Base-by-base conservation (phyloP, 495 filamentous ascomycete genomes). In the Tuber borchii region DNA sequence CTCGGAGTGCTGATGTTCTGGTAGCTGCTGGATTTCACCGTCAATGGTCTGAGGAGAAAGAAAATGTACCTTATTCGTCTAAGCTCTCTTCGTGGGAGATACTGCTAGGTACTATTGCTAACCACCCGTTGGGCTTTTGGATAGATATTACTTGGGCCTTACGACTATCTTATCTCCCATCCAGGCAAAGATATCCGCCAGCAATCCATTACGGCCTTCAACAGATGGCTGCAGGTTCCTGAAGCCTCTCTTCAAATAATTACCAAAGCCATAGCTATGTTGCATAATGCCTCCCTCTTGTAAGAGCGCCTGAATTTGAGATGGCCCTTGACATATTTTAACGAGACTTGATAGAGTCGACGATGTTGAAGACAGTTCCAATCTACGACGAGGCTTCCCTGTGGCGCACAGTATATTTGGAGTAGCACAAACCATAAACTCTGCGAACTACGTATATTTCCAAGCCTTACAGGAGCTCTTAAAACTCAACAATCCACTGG, bases 371-470 rank as follows among this genome's bases (percentile, higher is more conserved):
- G 93, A 99, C 85, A 90, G 86, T 72, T 96, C 93, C 8, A 79
- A 90, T 70, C 90, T 99, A 39, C 90, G 95, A 34, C 90, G 95
- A 76, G 96, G 95, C 40, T 87, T 94, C 46, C 95, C 95, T 14
- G 95, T 97, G 46, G 93, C 95, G 2, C 94, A 99, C 85, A 90
- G 87, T 83, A 98, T 99, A 77, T 99, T 97, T 82, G 95, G 95
- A 76, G 92, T 92, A 0, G 92, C 95, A 7, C 95, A 98, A 83
- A 97, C 96, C 56, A 97, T 99, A 84, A 99, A 98, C 85, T 93
- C 90, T 34, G 93, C 95, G 72, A 99, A 99, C 85, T 99, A 98
- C 83, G 89, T 97, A 73, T 98, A 98, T 86, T 98, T 99, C 82
- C 87, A 89, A 75, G 95, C 95, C 0, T 87, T 98, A 37, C 90